Percentiles rank a stretch among this genome's conserved stretches.
Conservation (phyloP, 1,139 yeast species). For the Saccharomyces uvarum region DNA sequence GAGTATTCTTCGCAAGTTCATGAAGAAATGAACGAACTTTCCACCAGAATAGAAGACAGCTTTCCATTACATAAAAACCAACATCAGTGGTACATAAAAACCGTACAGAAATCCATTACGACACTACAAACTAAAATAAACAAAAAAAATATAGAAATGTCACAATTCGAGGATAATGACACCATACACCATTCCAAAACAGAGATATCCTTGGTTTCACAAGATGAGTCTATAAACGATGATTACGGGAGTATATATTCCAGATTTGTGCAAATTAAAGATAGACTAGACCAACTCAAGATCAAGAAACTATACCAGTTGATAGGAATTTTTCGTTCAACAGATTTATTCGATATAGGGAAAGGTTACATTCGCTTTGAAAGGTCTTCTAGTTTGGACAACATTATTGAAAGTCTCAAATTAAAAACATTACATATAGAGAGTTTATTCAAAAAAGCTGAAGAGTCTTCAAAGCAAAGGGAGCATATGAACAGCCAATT, state of each 20-base stretch:
- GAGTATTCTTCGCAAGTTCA: constrained; percentile 23
- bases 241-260: constrained; percentile 26
- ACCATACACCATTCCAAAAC: background rate
- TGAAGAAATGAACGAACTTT: constrained; percentile 14
- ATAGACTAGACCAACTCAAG: constrained; percentile 14
- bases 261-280: constrained; percentile 17
- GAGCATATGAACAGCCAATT: constrained; percentile 16
- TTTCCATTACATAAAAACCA: constrained; percentile 8
- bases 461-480: background rate
- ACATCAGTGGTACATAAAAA: constrained; percentile 8
- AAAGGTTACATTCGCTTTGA: constrained; percentile 7
- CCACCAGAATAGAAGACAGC: constrained; percentile 5
- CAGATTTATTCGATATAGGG: constrained; percentile 10
- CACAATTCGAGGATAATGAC: background rate
- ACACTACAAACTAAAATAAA: background rate
- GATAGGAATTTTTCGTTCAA: constrained; percentile 13
- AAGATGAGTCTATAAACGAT: constrained; percentile 13
- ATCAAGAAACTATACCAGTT: constrained; percentile 18
- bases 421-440: background rate
- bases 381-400: constrained; percentile 2
- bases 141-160: background rate
- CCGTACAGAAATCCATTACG: background rate
- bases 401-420: background rate
- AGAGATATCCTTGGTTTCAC: background rate
- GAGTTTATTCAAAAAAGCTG: background rate